Base-by-base conservation (phyloP, 306 rosid genomes). In the Quercus mongolica region DNA sequence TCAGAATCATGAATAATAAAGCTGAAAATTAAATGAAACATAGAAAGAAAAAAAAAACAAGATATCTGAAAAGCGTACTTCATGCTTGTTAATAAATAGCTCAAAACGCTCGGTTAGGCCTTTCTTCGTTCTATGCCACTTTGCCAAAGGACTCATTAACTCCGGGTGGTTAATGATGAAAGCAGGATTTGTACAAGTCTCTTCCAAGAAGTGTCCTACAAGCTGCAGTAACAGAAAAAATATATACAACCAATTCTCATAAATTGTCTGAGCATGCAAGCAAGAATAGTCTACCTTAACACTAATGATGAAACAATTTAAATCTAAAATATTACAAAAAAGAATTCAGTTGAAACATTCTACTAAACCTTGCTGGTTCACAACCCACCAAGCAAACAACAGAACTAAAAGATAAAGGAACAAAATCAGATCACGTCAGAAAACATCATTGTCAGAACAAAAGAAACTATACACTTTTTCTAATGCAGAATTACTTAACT, bases 131-230 rank as follows among this genome's bases (percentile, higher is more conserved):
- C 99, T 87, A 79, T 92, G 99, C 94, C 97, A 92, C 89, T 95
- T 95, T 2, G 99, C 99, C 84, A 95, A 80, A 62, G 96, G 99
- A 84, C 99, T 95, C 98, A 90, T 92, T 73, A 95, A 84, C 90
- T 95, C 93, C 0, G 99, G 99, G 82, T 90, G 98, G 81, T 95
- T 93, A 33, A 90, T 92, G 79, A 95, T 92, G 74, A 87, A 95
- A 68, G 97, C 68, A 14, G 98, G 98, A 84, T 92, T 89, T 10
- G 93, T 93, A 76, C 99, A 95, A 0, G 82, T 90, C 86, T 89
- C 98, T 74, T 95, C 99, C 86, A 95, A 81, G 80, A 90, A 91
- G 91, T 95, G 96, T 35, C 96, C 99, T 82, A 92, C 99, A 84
- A 95, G 99, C 99, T 95, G 94, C 86, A 87, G 63, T 25, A 69